Conservation (phyloP, 441 rosid genomes). For the Jatropha podagrica region DNA sequence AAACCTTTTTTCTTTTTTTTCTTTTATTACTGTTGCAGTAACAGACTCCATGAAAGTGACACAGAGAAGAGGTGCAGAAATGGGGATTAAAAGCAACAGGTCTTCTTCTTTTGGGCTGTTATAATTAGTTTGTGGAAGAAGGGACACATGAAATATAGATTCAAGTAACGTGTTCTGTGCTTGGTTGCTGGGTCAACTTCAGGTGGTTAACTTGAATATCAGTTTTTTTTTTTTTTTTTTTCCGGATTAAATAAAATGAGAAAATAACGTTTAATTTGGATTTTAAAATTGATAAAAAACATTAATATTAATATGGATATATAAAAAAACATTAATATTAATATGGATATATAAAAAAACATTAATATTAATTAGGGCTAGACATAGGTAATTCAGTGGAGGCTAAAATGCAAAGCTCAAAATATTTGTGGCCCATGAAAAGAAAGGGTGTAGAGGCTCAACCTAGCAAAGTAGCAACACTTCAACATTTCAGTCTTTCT, state of each 20-base stretch:
- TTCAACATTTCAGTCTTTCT: slow-evolving; percentile 36
- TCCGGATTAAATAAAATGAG: too few species aligned
- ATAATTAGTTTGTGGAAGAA: slow-evolving; percentile 25
- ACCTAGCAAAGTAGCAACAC: slow-evolving; percentile 31
- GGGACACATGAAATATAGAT: slow-evolving; percentile 8
- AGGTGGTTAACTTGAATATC: slow-evolving; percentile 38
- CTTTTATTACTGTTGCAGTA: too few species aligned
- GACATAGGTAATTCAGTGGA: slow-evolving; percentile 29
- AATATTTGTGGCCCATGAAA: slow-evolving; percentile 27
- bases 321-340: too few species aligned
- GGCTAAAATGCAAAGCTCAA: slow-evolving; percentile 32
- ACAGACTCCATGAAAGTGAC: slow-evolving; percentile 23
- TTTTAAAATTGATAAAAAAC: too few species aligned
- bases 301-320: too few species aligned
- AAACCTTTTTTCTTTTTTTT: background rate
- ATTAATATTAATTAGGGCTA: background rate
- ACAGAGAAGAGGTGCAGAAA: slow-evolving; percentile 9
- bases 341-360: too few species aligned
- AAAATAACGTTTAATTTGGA: too few species aligned
- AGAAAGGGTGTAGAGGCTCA: slow-evolving; percentile 33
- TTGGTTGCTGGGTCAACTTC: slow-evolving; percentile 48
- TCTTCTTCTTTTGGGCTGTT: slow-evolving; percentile 20
- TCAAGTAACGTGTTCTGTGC: background rate
- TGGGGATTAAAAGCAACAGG: slow-evolving; percentile 17
- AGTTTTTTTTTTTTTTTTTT: too few species aligned